Evolutionary conservation across 1,284 basidiomycete species (phyloP).

Genomic region (Leccinum pachyderme): DNA sequence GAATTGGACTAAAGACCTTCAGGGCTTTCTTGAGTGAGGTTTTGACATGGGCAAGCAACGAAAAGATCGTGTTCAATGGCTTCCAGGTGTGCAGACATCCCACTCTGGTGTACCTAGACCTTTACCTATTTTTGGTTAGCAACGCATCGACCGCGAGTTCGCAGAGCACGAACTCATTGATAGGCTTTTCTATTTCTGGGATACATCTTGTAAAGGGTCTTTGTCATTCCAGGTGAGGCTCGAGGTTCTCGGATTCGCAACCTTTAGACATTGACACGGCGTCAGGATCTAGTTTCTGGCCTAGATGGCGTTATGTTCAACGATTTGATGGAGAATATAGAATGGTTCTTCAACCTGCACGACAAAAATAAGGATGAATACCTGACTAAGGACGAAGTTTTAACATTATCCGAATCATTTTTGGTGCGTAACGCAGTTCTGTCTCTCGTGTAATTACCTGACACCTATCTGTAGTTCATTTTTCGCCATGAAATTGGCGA

Average conservation of each 20-base stretch:
- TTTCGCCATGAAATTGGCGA: conserved; percentile 98
- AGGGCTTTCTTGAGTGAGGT: conserved; percentile 89
- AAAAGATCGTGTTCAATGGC: conserved; percentile 89
- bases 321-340: conserved; percentile 96
- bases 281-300: conserved; percentile 86
- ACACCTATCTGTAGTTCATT: conserved; percentile 67
- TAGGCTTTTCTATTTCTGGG: conserved; percentile 90
- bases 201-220: conserved; percentile 74
- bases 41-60: conserved; percentile 94
- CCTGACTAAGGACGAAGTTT: conserved; percentile 93
- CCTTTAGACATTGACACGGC: conserved; percentile 5
- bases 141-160: conserved; percentile 76
- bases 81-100: conserved; percentile 63
- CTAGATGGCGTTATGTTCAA: conserved; percentile 93
- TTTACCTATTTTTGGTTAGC: conserved; percentile 40
- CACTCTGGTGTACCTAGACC: conserved; percentile 3
- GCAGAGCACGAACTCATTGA: conserved; percentile 84
- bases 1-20: conserved; percentile 88
- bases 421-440: conserved; percentile 54
- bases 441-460: background rate
- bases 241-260: background rate
- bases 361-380: conserved; percentile 96
- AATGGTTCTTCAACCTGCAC: conserved; percentile 97
- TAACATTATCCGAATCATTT: conserved; percentile 93
- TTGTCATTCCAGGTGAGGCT: conserved; percentile 74